These are phyloP conservation scores for Gossypium turneri DNA, from an alignment of 345 rosid species.

Conservation along the genomic window DNA sequence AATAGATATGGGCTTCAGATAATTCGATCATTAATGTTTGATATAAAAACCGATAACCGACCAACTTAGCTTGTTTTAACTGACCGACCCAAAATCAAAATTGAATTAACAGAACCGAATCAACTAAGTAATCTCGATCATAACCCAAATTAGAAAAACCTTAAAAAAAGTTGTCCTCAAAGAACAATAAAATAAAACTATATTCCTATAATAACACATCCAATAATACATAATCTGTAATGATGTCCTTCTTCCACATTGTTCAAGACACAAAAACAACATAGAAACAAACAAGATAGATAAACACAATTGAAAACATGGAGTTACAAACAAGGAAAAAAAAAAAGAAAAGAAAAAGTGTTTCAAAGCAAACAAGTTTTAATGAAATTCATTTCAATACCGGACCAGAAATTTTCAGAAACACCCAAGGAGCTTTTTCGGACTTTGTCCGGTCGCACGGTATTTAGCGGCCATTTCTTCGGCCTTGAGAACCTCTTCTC, in stretches of 20 bases:
- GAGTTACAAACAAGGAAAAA: neutral
- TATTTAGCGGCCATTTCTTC: neutral
- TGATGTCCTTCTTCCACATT: neutral
- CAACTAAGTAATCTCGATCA: neutral
- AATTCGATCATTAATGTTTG: too few species aligned
- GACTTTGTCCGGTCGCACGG: neutral
- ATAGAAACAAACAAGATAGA: neutral
- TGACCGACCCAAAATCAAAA: too few species aligned
- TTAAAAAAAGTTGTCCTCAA: neutral
- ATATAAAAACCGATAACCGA: too few species aligned
- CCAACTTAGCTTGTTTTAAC: too few species aligned
- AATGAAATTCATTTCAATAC: neutral
- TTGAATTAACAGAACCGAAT: neutral
- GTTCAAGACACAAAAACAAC: neutral
- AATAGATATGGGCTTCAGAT: too few species aligned
- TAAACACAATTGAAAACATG: neutral
- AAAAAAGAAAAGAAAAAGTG: neutral
- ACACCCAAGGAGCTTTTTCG: neutral
- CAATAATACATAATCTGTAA: neutral
- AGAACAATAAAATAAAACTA: neutral
- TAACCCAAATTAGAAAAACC: neutral
- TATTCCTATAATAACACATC: neutral
- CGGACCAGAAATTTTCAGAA: neutral
- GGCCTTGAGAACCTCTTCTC: conserved; percentile 2
- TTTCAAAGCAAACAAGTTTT: neutral